phyloP scores from a whole-genome alignment of 73 alveolate genomes.

The Symbiodinium natans region DNA sequence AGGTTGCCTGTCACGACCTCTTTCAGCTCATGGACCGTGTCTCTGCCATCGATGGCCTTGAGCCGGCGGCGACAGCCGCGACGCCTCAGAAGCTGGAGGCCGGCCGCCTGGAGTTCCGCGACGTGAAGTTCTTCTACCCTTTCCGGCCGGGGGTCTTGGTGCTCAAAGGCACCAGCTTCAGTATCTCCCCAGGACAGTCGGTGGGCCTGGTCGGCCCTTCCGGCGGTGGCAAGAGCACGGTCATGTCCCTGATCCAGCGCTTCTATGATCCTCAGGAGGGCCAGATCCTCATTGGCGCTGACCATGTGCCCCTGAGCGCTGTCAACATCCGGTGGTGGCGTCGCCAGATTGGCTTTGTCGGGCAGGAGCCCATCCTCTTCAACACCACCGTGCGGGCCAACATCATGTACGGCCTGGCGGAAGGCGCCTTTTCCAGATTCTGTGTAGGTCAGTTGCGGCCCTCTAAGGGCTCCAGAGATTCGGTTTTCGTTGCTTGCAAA shows the following conservation, averaged over 20 bases:
- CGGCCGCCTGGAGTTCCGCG: constrained; percentile 67
- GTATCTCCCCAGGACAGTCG: constrained; percentile 49
- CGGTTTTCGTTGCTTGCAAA: too few species aligned
- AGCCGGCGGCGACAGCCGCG: constrained; percentile 43
- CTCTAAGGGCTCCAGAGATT: too few species aligned
- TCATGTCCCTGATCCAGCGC: constrained; percentile 87
- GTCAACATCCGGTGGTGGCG: constrained; percentile 94
- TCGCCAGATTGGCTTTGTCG: constrained; percentile 41
- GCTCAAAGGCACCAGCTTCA: constrained; percentile 53
- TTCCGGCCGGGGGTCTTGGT: constrained; percentile 86
- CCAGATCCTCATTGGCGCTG: constrained; percentile 30
- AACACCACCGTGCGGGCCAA: constrained; percentile 68
- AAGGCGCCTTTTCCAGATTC: too few species aligned
- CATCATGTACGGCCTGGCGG: constrained; percentile 34
- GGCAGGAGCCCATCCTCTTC: constrained; percentile 79
- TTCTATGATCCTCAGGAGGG: constrained; percentile 77
- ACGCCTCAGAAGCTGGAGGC: constrained; percentile 22
- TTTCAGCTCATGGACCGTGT: constrained; percentile 68
- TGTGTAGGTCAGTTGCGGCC: too few species aligned
- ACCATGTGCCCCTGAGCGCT: neutral
- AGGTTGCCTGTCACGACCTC: constrained; percentile 92
- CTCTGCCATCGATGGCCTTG: constrained; percentile 45
- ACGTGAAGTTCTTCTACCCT: constrained; percentile 70
- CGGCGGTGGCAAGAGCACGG: constrained; percentile 35
- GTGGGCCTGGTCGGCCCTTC: constrained; percentile 83